Base-by-base conservation (phyloP, 306 rosid species). In the Macrotyloma uniflorum region DNA sequence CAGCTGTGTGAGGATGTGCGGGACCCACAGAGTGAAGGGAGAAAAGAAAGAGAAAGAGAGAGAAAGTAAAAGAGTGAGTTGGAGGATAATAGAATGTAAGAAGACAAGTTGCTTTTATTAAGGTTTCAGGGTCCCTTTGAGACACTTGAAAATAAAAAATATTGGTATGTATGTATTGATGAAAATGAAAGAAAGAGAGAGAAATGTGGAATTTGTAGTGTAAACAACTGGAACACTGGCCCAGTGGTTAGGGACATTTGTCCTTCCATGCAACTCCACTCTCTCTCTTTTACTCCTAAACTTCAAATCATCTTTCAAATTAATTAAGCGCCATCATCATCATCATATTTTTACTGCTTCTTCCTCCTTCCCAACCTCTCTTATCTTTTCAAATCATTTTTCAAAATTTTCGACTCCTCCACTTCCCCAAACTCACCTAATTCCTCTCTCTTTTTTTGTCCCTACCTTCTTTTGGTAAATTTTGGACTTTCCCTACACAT, bases 101-200 rank as follows among this genome's bases (percentile, higher is more conserved):
- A 87, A 69, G 93, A 91, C 93, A 87, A 79, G 87, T 73, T 83
- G 88, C 87, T 85, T 91, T 90, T 88, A 90, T 92, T 92, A 89
- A 88, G 97, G 98, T 85, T 90, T 75, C 84, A 81, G 88, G 94
- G 89, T 69, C 73, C 84, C 80, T 61, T 69, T 83, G 59, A 70
- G 86, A 85, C 84, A 86, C 33, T 83, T 87, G 76, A 77, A 76
- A 76, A 86, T 82, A 15, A 22, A 75, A 38, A 51, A 72, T 51
- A 63, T 36, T 72, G 61, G 61, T 38, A 53, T 4, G 5, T 32
- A 61, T 26, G 28, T 26, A 26, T 26, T 26, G 28, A 26, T 20
- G 36, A 33, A 35, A 70, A 61, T 5, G 12, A 72, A 13, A 14
- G 19, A 70, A 24, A 22, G 42, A 70, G 49, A 55, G 67, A 40